Evolutionary conservation across 352 stramenopile genomes (phyloP).

Genomic region (Globisporangium carolinianum): DNA sequence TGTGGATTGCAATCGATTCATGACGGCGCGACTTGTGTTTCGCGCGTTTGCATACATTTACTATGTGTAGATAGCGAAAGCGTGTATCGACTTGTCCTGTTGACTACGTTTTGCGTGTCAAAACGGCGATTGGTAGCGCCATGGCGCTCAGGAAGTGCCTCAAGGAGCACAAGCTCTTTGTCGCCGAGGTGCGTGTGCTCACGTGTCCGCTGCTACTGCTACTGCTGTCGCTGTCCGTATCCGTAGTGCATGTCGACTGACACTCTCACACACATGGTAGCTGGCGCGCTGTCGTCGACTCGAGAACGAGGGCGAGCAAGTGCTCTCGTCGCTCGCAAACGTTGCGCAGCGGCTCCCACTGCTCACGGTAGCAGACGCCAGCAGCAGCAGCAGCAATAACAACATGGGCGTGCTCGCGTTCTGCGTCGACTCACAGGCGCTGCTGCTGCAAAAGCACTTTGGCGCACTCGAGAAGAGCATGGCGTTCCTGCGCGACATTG

Average conservation of each 20-base stretch:
- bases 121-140: not conserved
- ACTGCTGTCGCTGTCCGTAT: not conserved
- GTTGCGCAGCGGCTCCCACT: constrained; percentile 48
- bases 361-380: constrained; percentile 13
- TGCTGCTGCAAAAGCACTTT: constrained; percentile 62
- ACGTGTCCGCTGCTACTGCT: not conserved
- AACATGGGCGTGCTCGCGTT: constrained; percentile 41
- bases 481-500: constrained; percentile 43
- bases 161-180: constrained; percentile 63
- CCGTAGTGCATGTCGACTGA: not conserved
- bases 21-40: not conserved
- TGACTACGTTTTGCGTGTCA: not conserved
- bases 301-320: constrained; percentile 54
- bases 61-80: too few relatives aligned
- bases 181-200: constrained; percentile 30
- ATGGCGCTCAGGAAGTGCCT: constrained; percentile 57
- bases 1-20: not conserved
- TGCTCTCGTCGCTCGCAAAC: constrained; percentile 66
- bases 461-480: constrained; percentile 60
- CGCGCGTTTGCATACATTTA: not conserved
- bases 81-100: too few relatives aligned
- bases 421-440: constrained; percentile 23
- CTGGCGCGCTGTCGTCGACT: constrained; percentile 39
- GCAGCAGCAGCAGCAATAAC: constrained; percentile 4
- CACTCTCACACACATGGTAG: constrained; percentile 9